Evolutionary conservation across 1,284 basidiomycete genomes (phyloP), one percentile per base, ranked within the genome.

Genomic region (Moniliophthora roreri): DNA sequence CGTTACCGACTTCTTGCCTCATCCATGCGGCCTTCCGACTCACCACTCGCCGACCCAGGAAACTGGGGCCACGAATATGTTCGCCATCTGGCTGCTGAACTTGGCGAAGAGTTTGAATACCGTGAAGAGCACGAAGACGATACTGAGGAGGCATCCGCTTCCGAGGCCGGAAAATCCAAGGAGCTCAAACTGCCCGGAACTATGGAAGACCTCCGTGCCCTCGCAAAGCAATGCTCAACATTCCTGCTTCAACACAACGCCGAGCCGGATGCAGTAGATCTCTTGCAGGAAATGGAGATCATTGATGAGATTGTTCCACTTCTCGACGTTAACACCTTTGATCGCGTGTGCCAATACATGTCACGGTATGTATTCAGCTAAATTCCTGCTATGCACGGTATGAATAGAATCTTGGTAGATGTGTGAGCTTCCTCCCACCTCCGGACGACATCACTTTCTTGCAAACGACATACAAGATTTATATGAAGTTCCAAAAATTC

Each of bases 41-140:
- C 87, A 2, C 80, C 83, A 1, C 78, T 89, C 35, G 85, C 93
- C 37, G 91, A 95, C 55, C 95, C 97, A 0, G 96, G 96, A 24
- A 83, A 89, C 24, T 99, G 97, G 97, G 97, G 97, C 8, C 95
- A 99, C 70, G 97, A 99, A 76, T 99, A 99, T 66, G 93, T 99
- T 57, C 88, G 96, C 44, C 97, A 99, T 69, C 82, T 99, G 39
- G 94, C 97, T 9, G 87, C 97, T 2, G 97, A 99, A 66, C 85
- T 99, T 9, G 95, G 95, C 21, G 93, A 98, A 67, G 97, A 99
- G 67, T 99, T 90, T 68, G 82, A 76, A 50, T 65, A 81, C 62
- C 80, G 89, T 37, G 71, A 77, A 53, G 72, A 78, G 54, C 71
- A 68, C 32, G 83, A 84, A 56, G 66, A 70, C 50, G 70, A n/a